Conservation (phyloP, 225 moss, liverwort and hornwort species). For the Asterella californica region DNA sequence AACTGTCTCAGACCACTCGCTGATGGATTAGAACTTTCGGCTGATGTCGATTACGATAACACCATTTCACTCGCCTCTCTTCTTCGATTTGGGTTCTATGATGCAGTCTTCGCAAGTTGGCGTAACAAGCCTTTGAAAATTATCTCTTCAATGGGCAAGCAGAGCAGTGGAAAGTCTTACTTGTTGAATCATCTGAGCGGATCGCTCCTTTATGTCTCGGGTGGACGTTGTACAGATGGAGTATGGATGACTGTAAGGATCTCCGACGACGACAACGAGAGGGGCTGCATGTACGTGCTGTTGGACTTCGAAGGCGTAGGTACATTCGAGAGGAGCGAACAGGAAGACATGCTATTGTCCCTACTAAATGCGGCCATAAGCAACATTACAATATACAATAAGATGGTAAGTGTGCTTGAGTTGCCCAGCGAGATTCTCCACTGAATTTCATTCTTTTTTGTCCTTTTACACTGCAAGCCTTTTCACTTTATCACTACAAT, state of each 20-base stretch:
- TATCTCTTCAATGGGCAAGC: constrained; percentile 67
- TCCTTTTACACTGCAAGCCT: constrained; percentile 13
- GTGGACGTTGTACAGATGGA: constrained; percentile 67
- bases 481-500: too few relatives aligned
- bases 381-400: constrained; percentile 61
- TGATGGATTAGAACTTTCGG: constrained; percentile 51
- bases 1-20: constrained; percentile 52
- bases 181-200: constrained; percentile 64
- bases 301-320: constrained; percentile 67
- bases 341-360: constrained; percentile 69
- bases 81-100: constrained; percentile 52
- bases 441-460: too few relatives aligned
- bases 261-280: constrained; percentile 6
- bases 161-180: constrained; percentile 67
- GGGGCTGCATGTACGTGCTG: constrained; percentile 49
- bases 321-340: constrained; percentile 68
- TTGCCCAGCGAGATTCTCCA: too few relatives aligned
- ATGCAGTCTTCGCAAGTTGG: constrained; percentile 45
- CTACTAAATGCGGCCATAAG: constrained; percentile 67
- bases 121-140: constrained; percentile 48
- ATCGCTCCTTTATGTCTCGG: constrained; percentile 59
- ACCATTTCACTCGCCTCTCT: constrained; percentile 46
- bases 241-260: constrained; percentile 65
- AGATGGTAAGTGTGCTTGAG: constrained; percentile 35
- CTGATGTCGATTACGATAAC: constrained; percentile 43